These are phyloP conservation scores for Phytophthora sp. DNA, from an alignment of 352 stramenopile species.

Conservation along the genomic window DNA sequence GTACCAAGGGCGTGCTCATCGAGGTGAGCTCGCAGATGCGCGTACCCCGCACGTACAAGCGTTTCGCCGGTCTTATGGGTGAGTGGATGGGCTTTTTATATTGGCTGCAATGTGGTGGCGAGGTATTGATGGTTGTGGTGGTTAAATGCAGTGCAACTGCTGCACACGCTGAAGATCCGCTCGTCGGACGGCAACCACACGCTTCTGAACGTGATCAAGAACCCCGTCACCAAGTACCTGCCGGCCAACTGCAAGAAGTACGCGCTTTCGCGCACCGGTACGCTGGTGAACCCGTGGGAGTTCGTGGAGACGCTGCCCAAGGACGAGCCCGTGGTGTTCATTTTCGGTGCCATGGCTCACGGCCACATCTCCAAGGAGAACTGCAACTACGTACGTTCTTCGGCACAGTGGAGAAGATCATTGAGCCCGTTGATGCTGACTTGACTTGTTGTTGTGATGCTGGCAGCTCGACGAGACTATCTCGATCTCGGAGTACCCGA, in stretches of 20 bases:
- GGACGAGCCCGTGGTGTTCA: constrained; percentile 96
- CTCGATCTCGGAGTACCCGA: constrained; percentile 98
- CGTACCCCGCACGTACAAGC: constrained; percentile 99
- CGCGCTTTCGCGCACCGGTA: constrained; percentile 94
- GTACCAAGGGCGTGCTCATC: constrained; percentile 97
- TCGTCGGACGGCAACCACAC: constrained; percentile 96
- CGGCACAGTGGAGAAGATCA: neutral
- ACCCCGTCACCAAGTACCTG: constrained; percentile 97
- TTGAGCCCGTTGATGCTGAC: neutral
- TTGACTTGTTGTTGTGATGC: constrained; percentile 11
- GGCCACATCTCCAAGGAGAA: constrained; percentile 97
- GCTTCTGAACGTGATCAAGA: constrained; percentile 99
- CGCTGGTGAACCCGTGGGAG: constrained; percentile 94
- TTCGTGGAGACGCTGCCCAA: constrained; percentile 93
- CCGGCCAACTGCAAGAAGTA: constrained; percentile 96
- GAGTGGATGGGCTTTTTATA: constrained; percentile 19
- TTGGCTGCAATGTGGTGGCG: neutral
- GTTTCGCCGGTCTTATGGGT: constrained; percentile 97
- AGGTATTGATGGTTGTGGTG: constrained; percentile 35
- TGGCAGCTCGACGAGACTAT: constrained; percentile 95
- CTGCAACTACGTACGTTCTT: constrained; percentile 92
- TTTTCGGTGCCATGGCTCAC: constrained; percentile 98
- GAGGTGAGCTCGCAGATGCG: constrained; percentile 98
- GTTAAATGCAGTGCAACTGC: constrained; percentile 93
- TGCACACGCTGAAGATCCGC: constrained; percentile 99